Evolutionary conservation across 106 monocot species (phyloP), one percentile per base, ranked within the genome.

Genomic region (Dendrobium chrysotoxum): DNA sequence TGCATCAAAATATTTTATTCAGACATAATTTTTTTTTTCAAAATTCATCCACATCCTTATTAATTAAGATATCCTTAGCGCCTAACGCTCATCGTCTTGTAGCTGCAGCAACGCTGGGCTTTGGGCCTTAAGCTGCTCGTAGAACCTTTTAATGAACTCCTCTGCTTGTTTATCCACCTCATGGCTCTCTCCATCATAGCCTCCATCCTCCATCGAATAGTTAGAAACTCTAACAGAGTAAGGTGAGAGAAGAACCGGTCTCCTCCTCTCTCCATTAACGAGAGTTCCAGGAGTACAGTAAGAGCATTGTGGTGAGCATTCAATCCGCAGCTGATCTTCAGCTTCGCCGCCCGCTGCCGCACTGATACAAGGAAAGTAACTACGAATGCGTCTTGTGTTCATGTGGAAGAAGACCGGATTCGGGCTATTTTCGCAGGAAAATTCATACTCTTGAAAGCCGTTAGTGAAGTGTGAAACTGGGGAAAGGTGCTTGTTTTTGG

Each of bases 341-440:
- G 23, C 53, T 4, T 76, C 86, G 6, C 78, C 84, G 7, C 42
- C 84, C 4, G 30, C 58, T 21, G 17, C 26, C 15, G 84, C 70
- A 39, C 64, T 72, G 40, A 89, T 85, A 72, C 89, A 89, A 40
- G 88, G 81, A 66, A 92, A 89, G 78, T 92, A 87, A 75, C 55
- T 80, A 78, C 77, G 86, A 45, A 77, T 79, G 15, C 88, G 91
- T 76, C 80, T 83, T 20, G 76, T 23, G 31, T 25, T 82, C 15
- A 21, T 28, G 47, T 57, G 78, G 74, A 65, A 80, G 53, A 84
- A 75, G 38, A 55, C 77, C 17, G 87, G 84, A 35, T 76, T 83
- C 12, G 92, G 92, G 82, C 70, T 92, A 81, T 86, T 90, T 80
- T 75, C 88, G 88, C 89, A 92, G 0, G 92, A 92, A 66, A 87